These are phyloP conservation scores for Talaromyces thailandensis DNA, from an alignment of 495 filamentous ascomycete genomes.

Conservation along the genomic window DNA sequence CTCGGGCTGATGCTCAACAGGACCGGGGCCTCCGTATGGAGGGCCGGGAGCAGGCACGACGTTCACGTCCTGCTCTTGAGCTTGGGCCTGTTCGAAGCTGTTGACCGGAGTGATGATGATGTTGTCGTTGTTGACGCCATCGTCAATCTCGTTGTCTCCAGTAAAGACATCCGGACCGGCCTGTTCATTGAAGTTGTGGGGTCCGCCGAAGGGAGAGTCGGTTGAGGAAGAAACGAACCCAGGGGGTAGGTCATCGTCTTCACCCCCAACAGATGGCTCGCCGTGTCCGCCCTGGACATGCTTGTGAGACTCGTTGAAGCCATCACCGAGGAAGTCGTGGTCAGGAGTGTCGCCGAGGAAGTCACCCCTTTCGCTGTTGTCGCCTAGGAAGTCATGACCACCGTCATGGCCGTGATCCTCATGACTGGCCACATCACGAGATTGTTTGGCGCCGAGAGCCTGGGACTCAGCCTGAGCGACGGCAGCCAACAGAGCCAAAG, in stretches of 20 bases:
- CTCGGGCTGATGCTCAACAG: background rate
- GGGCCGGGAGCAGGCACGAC: background rate
- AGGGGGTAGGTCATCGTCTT: background rate
- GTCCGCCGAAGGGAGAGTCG: background rate
- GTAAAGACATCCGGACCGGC: background rate
- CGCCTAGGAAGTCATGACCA: constrained; percentile 2
- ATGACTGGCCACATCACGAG: background rate
- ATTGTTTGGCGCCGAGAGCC: constrained; percentile 8
- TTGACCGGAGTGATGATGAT: constrained; percentile 5
- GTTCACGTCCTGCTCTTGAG: background rate
- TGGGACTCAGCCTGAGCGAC: constrained; percentile 23
- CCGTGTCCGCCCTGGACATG: background rate
- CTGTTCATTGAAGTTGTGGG: constrained; percentile 2
- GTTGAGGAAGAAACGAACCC: background rate
- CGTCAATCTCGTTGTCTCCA: constrained; percentile 4
- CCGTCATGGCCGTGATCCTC: background rate
- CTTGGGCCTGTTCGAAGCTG: background rate
- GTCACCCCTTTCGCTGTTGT: constrained; percentile 1
- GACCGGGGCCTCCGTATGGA: background rate
- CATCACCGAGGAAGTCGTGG: constrained; percentile 2
- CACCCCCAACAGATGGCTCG: background rate
- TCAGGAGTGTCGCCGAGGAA: background rate
- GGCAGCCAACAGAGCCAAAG: constrained; percentile 30
- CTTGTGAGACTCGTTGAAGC: constrained; percentile 2
- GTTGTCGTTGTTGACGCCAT: constrained; percentile 7